These are phyloP conservation scores for Tremella fuciformis DNA, from an alignment of 768 basidiomycete genomes.

Conservation along the genomic window DNA sequence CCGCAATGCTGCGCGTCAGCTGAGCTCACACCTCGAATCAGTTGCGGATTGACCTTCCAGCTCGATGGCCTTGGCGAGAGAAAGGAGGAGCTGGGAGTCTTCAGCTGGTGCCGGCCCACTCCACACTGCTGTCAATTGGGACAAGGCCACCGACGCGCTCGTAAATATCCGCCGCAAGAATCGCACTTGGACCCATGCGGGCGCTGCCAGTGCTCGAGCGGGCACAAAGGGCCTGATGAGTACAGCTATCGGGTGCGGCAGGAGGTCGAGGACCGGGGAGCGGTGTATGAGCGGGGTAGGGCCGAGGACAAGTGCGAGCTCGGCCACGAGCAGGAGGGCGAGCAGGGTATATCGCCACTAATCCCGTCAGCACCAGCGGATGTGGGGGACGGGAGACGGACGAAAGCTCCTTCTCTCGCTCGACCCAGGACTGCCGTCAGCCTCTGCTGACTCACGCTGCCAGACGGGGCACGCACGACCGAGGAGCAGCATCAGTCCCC, in stretches of 20 bases:
- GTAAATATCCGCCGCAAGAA: constrained; percentile 33
- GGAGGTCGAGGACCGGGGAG: constrained; percentile 8
- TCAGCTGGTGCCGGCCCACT: constrained; percentile 4
- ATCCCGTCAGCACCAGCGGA: not conserved
- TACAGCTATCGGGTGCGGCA: not conserved
- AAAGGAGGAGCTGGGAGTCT: constrained; percentile 11
- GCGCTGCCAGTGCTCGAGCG: constrained; percentile 13
- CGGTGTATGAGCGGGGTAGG: constrained; percentile 13
- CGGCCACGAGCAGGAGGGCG: constrained; percentile 25
- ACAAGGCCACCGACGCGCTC: constrained; percentile 27
- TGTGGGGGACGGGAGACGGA: constrained; percentile 16
- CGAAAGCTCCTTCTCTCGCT: constrained; percentile 37
- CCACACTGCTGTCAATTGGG: constrained; percentile 41
- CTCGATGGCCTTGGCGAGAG: constrained; percentile 22
- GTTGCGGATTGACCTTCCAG: constrained; percentile 30
- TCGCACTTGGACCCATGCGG: constrained; percentile 24
- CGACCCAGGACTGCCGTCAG: constrained; percentile 25
- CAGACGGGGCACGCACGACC: constrained; percentile 21
- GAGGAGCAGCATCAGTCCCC: constrained; percentile 37
- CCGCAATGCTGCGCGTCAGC: constrained; percentile 11
- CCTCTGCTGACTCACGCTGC: no score
- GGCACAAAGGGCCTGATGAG: constrained; percentile 8
- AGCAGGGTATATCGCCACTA: constrained; percentile 40
- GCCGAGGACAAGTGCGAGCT: constrained; percentile 33
- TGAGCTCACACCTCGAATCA: not conserved